phyloP scores from a whole-genome alignment of 23 red algal genomes.

The Gracilaria gracilis region DNA sequence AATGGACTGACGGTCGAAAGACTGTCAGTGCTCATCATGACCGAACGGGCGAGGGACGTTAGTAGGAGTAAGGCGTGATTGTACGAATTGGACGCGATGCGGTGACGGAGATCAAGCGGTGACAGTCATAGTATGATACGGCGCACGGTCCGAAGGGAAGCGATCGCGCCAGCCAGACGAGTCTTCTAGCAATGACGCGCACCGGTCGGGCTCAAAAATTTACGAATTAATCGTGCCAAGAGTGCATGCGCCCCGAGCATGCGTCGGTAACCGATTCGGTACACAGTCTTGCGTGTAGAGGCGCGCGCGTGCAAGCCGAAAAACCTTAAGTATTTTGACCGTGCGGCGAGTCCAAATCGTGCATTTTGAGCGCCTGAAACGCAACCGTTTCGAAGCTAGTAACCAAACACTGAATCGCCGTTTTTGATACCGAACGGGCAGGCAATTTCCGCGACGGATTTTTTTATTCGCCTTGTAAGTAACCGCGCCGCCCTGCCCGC shows the following conservation, averaged over 20 bases:
- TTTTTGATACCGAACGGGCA: neutral
- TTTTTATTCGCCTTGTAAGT: slow-evolving; percentile 18
- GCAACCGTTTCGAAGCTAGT: neutral
- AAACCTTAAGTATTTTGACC: slow-evolving; percentile 2
- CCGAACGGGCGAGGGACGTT: no score
- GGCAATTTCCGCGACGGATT: neutral
- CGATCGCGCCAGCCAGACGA: no score
- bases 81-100: no score
- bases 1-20: no score
- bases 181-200: no score
- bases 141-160: no score
- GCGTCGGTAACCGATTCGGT: slow-evolving; percentile 6
- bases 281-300: neutral
- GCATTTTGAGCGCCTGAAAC: slow-evolving; percentile 10
- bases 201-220: neutral
- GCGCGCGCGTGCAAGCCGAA: neutral
- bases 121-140: no score
- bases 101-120: no score
- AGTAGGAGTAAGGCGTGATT: no score
- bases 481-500: neutral
- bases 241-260: neutral
- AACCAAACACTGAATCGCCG: neutral
- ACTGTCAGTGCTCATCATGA: no score
- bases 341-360: neutral
- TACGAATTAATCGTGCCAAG: neutral